Evolutionary conservation across 2,329 filamentous ascomycete species (phyloP), one percentile per base, ranked within the genome.

Genomic region (Annulohypoxylon truncatum): DNA sequence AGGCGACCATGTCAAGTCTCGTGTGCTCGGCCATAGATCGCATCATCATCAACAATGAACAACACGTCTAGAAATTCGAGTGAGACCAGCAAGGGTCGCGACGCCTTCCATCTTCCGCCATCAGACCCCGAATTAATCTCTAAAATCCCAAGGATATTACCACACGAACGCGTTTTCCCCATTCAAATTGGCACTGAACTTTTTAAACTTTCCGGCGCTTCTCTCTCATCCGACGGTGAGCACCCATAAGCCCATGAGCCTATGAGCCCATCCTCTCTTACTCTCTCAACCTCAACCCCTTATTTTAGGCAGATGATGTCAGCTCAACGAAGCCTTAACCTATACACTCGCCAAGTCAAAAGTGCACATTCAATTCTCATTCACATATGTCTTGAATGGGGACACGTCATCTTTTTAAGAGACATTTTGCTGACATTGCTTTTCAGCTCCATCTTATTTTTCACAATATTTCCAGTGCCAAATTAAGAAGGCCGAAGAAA

Each of bases 381-480:
- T 51, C 28, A 13, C 18, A 48, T 15, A 3, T 35, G 29, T 20
- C 26, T 22, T 42, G 13, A 28, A 61, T 40, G 6, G n/a, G 42
- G 48, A 31, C 50, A 31, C 26, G 53, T 68, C 54, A 56, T 35
- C 18, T 50, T 2, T 29, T 18, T 9, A 31, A 31, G 18, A 64
- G 54, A 54, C 55, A 22, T 67, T 67, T 15, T 52, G 64, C 71
- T 76, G 55, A 75, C 72, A 18, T 31, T 26, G 51, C 7, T 18
- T 3, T 4, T 22, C 61, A 97, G 95, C 94, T 75, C 95, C 95
- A 63, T 97, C 94, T 52, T 97, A 97, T 79, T 97, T 98, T 81
- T 97, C 95, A 18, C 91, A 93, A 72, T 97, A 96, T 82, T 98
- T 98, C 79, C 85, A 90, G 72, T 92, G 92, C 73, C 94, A 97